Evolutionary conservation across 306 rosid species (phyloP), one percentile per base, ranked within the genome.

Genomic region (Gillenia trifoliata): DNA sequence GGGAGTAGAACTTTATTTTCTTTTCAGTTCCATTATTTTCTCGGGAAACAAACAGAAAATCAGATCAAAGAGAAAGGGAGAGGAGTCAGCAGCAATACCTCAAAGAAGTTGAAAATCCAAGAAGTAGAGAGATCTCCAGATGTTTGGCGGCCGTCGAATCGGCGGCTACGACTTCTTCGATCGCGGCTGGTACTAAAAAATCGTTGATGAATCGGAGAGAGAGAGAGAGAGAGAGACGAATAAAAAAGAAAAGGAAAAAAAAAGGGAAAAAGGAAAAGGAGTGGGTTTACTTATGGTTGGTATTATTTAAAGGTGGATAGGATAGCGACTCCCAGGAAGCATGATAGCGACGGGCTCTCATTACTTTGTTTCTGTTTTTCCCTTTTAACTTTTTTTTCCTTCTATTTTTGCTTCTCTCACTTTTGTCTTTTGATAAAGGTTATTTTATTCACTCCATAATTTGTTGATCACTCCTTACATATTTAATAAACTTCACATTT

Each of bases 11-110:
- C 77, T 23, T 33, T 13, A 64, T 5, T 63, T 63, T 34, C 52
- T 40, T 45, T 83, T 70, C 78, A 70, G 73, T 83, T 77, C 72
- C 28, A 19, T 70, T 69, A 70, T 30, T 78, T 80, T 49, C 70
- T 67, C 25, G 34, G 52, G 68, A 77, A 72, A 38, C 57, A 81
- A 82, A 61, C 38, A 36, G 19, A 13, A 72, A 83, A 70, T 43
- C 81, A 82, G 96, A 86, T 90, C 93, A 85, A 81, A 68, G 70
- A 59, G 68, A 60, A 59, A 41, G 15, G 43, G 19, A 77, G n/a
- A 43, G 73, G 73, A 40, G 12, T 19, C 3, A 13, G 49, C 64
- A 26, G 20, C 31, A 57, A 55, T 80, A 86, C 87, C 86, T 23
- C 25, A 28, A 28, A 17, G 38, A 86, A 45, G 75, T 55, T 22